Evolutionary conservation across 352 stramenopile genomes (phyloP), one percentile per base, ranked within the genome.

Genomic region (Globisporangium sylvaticum): DNA sequence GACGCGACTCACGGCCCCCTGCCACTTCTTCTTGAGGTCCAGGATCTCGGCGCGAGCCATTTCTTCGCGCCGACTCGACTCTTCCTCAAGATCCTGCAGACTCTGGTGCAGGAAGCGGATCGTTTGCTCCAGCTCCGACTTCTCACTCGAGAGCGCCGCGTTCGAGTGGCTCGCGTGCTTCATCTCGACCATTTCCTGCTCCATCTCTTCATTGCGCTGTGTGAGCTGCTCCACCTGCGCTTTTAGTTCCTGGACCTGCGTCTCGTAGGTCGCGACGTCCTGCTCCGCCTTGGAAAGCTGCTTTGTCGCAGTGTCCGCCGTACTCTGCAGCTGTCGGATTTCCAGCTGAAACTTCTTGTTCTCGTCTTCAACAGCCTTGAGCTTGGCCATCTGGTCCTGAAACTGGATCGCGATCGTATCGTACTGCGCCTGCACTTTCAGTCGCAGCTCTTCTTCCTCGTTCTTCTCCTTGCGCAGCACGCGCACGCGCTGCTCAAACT

Each of bases 401-500:
- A 85, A 32, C 53, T 91, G 76, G 14, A 79, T 73, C 4, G 67
- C 64, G 8, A 83, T 66, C 7, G 73, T 68, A 62, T 95, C 83
- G 56, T 66, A 80, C 39, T 87, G 79, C 1, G 81, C 76, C 65
- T 91, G 74, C 0, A 81, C 59, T 56, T 87, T 88, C 0, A 82
- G 66, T 6, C 75, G 78, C 61, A 73, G 70, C 58, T 91, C 81
- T 62, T 91, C 80, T 64, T 90, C 67, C 31, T 93, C 87, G 52
- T 90, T 89, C 62, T 91, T 93, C 64, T 95, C 87, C 34, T 88
- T 90, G 15, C 87, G 83, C 1, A 95, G 56, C 18, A 81, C 70
- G 2, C 87, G 83, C 24, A 93, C 65, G 14, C 87, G 76, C 27
- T 89, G 78, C 60, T 95, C 87, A 27, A 88, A 72, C 61, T 92